These are phyloP conservation scores for Cenchrus americanus DNA, from an alignment of 176 grass and related monocot genomes.

Conservation along the genomic window DNA sequence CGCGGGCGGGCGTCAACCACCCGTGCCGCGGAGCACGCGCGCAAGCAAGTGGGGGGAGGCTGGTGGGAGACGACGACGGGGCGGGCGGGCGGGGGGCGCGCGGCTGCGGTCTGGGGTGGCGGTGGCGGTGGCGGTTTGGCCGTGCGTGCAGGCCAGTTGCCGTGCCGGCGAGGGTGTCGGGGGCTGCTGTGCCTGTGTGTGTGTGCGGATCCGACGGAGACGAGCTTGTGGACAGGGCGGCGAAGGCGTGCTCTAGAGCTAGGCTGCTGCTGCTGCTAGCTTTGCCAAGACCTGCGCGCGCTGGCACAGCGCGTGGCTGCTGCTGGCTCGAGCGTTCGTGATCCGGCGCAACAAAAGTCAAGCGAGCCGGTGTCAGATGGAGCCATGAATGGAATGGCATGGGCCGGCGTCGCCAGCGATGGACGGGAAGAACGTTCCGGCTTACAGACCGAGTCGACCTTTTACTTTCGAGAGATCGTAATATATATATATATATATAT, in stretches of 20 bases:
- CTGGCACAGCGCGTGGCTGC: background rate
- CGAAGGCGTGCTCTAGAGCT: background rate
- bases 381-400: background rate
- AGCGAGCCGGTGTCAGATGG: background rate
- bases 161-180: conserved; percentile 30
- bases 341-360: background rate
- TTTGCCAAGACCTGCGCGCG: background rate
- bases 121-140: conserved; percentile 27
- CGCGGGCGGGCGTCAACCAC: background rate
- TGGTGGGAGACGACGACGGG: conserved; percentile 22
- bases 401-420: background rate
- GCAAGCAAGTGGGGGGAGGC: conserved; percentile 2
- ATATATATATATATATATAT: too few relatives aligned
- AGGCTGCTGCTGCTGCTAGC: background rate
- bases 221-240: too few relatives aligned
- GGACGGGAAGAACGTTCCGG: background rate
- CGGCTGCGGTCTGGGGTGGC: background rate
- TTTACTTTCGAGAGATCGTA: background rate
- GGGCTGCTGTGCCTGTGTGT: background rate
- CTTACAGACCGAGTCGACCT: background rate
- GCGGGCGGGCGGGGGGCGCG: conserved; percentile 32
- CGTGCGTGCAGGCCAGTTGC: background rate
- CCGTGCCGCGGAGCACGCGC: background rate
- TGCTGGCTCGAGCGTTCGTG: background rate
- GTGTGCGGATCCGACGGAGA: too few relatives aligned